These are phyloP conservation scores for Blastosporella zonata DNA, from an alignment of 1,284 basidiomycete genomes.

Conservation along the genomic window DNA sequence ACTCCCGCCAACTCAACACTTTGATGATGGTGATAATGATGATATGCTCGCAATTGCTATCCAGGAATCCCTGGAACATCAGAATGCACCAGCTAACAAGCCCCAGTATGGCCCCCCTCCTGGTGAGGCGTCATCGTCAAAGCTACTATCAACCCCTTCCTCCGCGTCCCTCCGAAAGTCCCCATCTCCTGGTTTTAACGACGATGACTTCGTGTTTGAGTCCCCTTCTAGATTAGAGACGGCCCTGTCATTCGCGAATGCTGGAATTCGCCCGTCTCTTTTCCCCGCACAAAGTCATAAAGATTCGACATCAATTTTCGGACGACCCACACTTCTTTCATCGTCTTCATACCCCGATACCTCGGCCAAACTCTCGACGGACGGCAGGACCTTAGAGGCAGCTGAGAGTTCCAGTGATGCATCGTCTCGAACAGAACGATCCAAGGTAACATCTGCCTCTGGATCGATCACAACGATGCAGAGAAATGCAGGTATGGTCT, in stretches of 20 bases:
- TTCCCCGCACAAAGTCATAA: constrained; percentile 14
- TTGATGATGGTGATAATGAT: constrained; percentile 37
- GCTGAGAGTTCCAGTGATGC: neutral
- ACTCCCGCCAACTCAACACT: constrained; percentile 11
- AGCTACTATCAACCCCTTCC: constrained; percentile 4
- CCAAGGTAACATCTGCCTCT: neutral
- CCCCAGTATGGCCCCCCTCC: neutral
- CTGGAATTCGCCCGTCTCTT: constrained; percentile 35
- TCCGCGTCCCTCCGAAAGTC: neutral
- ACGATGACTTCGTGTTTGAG: constrained; percentile 38
- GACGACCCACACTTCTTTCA: constrained; percentile 32
- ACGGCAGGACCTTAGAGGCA: neutral
- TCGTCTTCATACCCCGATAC: constrained; percentile 16
- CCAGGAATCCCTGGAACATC: constrained; percentile 51
- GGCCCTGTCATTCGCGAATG: constrained; percentile 59
- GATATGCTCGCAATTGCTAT: constrained; percentile 54
- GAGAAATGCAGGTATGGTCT: neutral
- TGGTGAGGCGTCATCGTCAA: constrained; percentile 10
- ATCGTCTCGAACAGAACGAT: neutral
- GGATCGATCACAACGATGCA: neutral
- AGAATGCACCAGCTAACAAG: neutral
- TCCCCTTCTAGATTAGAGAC: constrained; percentile 59
- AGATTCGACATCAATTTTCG: constrained; percentile 31
- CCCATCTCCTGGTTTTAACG: constrained; percentile 15
- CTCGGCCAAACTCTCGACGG: neutral